Conservation (phyloP, 179 eudicot genomes). For the Gypsophila paniculata region DNA sequence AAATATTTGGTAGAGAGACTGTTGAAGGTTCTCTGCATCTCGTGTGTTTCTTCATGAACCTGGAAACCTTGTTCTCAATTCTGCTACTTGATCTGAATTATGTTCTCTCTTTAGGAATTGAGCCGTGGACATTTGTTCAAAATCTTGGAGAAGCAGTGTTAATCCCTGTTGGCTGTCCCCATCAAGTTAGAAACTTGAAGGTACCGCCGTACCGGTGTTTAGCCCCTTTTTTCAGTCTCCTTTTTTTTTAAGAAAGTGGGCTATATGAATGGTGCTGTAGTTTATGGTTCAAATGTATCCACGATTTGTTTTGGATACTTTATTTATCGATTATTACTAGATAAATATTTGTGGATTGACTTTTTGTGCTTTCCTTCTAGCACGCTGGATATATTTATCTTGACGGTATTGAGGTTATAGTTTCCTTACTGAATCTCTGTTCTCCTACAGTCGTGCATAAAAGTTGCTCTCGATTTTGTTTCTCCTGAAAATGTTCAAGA, state of each 20-base stretch:
- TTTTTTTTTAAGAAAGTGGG: background rate
- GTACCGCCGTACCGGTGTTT: conserved; percentile 21
- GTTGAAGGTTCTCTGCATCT: background rate
- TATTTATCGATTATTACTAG: background rate
- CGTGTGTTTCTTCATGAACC: background rate
- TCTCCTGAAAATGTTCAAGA: no score
- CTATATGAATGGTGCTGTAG: background rate
- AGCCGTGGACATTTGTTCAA: conserved; percentile 92
- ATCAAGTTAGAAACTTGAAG: conserved; percentile 83
- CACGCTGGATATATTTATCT: background rate
- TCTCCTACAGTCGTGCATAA: conserved; percentile 56
- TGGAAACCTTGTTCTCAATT: background rate
- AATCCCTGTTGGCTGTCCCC: conserved; percentile 92
- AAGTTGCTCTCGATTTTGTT: conserved; percentile 36
- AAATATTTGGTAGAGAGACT: background rate
- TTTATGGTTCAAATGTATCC: background rate
- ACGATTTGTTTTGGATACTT: background rate
- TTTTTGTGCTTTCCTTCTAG: conserved; percentile 3
- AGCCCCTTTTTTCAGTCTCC: background rate
- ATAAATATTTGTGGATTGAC: background rate
- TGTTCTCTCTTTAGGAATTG: conserved; percentile 45
- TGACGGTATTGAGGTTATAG: background rate
- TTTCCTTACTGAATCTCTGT: background rate
- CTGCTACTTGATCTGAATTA: background rate
- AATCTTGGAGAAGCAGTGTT: conserved; percentile 85